These are phyloP conservation scores for Fusarium sp. DNA, from an alignment of 2,329 filamentous ascomycete genomes.

Conservation along the genomic window DNA sequence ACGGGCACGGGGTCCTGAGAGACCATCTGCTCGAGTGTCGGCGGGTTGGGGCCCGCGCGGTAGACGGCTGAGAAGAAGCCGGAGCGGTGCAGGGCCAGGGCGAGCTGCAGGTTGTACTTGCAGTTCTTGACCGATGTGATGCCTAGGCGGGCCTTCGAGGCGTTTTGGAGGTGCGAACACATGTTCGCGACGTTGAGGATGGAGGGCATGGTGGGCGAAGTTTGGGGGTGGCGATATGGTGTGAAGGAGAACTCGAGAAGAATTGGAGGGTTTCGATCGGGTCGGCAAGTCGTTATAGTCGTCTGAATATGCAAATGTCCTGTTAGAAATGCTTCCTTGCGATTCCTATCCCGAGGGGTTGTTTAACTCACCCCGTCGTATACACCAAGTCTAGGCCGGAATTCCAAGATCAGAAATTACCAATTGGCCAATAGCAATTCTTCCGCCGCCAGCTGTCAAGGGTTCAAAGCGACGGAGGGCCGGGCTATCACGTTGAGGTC, in stretches of 20 bases:
- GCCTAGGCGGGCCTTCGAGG: conserved; percentile 83
- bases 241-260: neutral
- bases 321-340: conserved; percentile 16
- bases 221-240: neutral
- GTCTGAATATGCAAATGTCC: conserved; percentile 7
- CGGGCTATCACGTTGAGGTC: conserved; percentile 23
- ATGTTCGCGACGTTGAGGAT: conserved; percentile 81
- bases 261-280: neutral
- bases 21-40: conserved; percentile 59
- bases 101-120: conserved; percentile 82
- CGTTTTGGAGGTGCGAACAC: conserved; percentile 93
- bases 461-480: conserved; percentile 24
- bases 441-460: conserved; percentile 10
- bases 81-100: conserved; percentile 82
- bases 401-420: neutral
- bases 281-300: conserved; percentile 1
- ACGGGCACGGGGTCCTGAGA: conserved; percentile 66
- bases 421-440: conserved; percentile 2
- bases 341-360: neutral
- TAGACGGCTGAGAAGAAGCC: conserved; percentile 87
- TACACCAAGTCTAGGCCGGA: neutral
- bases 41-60: conserved; percentile 72
- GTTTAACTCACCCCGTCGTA: conserved; percentile 26
- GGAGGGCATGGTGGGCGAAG: conserved; percentile 51
- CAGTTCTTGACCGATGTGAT: conserved; percentile 85